These are phyloP conservation scores for Elongisporangium prolatum DNA, from an alignment of 352 stramenopile genomes.

Conservation along the genomic window DNA sequence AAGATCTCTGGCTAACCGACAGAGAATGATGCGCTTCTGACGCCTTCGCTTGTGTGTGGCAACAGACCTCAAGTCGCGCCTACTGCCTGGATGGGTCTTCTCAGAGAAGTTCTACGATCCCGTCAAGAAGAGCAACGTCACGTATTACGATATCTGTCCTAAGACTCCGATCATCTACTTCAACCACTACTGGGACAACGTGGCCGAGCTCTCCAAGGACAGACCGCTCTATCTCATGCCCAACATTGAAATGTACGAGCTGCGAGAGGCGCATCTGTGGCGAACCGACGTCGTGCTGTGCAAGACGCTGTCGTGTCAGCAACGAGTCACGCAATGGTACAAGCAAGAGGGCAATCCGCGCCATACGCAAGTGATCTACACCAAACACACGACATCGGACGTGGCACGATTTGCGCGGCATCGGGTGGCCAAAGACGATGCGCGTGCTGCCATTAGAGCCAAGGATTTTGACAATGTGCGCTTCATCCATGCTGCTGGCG, in stretches of 20 bases:
- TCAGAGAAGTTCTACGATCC: slow-evolving; percentile 27
- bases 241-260: slow-evolving; percentile 58
- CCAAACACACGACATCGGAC: slow-evolving; percentile 50
- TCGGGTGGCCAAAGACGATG: slow-evolving; percentile 22
- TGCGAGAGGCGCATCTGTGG: slow-evolving; percentile 32
- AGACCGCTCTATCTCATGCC: no score
- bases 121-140: slow-evolving; percentile 13
- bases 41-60: not conserved
- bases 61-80: slow-evolving; percentile 19
- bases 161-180: slow-evolving; percentile 24
- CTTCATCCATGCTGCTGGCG: slow-evolving; percentile 32
- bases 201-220: no score
- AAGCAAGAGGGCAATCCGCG: slow-evolving; percentile 52
- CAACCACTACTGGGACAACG: no score
- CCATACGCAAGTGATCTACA: slow-evolving; percentile 42
- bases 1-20: slow-evolving; percentile 7
- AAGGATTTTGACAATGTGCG: slow-evolving; percentile 34
- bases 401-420: no score
- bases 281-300: slow-evolving; percentile 33
- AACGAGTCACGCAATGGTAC: slow-evolving; percentile 47
- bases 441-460: slow-evolving; percentile 12
- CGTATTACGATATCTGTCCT: slow-evolving; percentile 48
- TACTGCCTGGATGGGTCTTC: slow-evolving; percentile 39
- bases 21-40: not conserved
- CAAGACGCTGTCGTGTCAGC: slow-evolving; percentile 41